Conservation (phyloP, 768 basidiomycete species). For the Suillus brevipes region DNA sequence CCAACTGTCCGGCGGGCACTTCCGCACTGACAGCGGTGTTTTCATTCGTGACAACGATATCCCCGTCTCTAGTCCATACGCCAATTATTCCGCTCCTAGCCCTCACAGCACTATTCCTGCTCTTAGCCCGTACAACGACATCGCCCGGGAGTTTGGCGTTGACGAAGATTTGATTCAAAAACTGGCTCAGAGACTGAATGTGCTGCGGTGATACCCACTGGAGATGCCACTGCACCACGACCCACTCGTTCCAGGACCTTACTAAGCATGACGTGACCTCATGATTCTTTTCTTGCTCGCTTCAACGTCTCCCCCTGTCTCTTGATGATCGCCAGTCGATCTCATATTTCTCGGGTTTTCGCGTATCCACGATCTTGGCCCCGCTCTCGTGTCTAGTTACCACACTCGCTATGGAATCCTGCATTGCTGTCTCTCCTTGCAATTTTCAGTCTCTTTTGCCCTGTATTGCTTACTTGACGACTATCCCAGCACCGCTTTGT, state of each 20-base stretch:
- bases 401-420: conserved; percentile 31
- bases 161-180: conserved; percentile 68
- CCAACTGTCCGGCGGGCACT: background rate
- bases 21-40: background rate
- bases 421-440: conserved; percentile 20
- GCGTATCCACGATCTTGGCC: conserved; percentile 19
- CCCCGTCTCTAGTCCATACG: background rate
- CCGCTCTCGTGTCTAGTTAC: conserved; percentile 14
- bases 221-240: conserved; percentile 15
- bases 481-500: conserved; percentile 25
- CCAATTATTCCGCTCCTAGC: background rate
- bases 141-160: conserved; percentile 78
- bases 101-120: conserved; percentile 2
- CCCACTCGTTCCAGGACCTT: conserved; percentile 7
- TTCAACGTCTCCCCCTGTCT: conserved; percentile 15
- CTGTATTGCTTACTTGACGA: conserved; percentile 26
- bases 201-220: conserved; percentile 23
- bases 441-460: conserved; percentile 14
- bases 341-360: conserved; percentile 11
- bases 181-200: conserved; percentile 56
- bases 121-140: conserved; percentile 41
- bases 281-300: conserved; percentile 26
- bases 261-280: conserved; percentile 20
- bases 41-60: background rate
- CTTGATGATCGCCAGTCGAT: conserved; percentile 11